Evolutionary conservation across 139 green algal species (phyloP).

Genomic region (Chlorella sp.): DNA sequence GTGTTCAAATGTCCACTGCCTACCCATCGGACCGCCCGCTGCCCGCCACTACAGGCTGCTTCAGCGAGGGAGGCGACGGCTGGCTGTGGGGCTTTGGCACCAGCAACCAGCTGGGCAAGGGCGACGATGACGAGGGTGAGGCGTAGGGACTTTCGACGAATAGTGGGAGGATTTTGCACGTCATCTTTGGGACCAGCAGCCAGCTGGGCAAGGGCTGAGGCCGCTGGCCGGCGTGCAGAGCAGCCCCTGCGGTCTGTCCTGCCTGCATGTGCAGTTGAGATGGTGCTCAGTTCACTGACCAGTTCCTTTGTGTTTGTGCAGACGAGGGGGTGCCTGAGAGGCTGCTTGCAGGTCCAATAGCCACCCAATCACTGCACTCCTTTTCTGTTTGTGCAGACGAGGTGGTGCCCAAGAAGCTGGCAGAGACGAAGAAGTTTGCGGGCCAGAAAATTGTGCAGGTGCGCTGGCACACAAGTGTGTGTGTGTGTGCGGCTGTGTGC

Average conservation of each 20-base stretch:
- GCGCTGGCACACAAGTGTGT: too few species aligned
- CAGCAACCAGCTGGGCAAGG: conserved; percentile 86
- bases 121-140: conserved; percentile 70
- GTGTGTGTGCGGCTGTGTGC: too few species aligned
- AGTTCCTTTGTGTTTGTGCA: too few species aligned
- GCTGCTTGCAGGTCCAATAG: background rate
- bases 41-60: conserved; percentile 26
- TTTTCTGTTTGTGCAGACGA: conserved; percentile 50
- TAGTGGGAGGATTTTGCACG: background rate
- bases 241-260: too few species aligned
- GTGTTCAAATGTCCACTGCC: too few species aligned
- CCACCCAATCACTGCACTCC: background rate
- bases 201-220: conserved; percentile 89
- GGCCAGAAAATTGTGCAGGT: conserved; percentile 26
- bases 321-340: too few species aligned
- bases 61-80: conserved; percentile 49
- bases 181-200: conserved; percentile 56
- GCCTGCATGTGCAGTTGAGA: too few species aligned
- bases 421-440: conserved; percentile 64
- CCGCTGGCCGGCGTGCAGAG: too few species aligned
- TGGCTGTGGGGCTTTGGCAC: conserved; percentile 86
- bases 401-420: conserved; percentile 64
- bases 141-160: too few species aligned
- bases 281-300: too few species aligned
- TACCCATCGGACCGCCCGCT: too few species aligned